Evolutionary conservation across 2,329 filamentous ascomycete genomes (phyloP).

Genomic region (Coniochaeta ligniaria): DNA sequence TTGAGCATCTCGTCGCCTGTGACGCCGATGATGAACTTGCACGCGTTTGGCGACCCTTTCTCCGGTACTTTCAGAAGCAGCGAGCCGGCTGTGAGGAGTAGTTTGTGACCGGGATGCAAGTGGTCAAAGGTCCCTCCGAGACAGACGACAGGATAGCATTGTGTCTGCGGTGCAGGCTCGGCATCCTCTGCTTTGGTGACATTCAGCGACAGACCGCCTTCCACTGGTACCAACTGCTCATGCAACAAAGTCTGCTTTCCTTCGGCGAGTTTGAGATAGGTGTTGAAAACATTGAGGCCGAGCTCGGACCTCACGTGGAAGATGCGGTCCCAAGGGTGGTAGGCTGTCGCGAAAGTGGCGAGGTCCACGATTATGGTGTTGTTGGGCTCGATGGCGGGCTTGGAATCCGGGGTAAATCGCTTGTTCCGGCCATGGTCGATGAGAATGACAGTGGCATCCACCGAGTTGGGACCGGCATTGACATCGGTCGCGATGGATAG

Average conservation of each 20-base stretch:
- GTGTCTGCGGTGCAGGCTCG: slow-evolving; percentile 14
- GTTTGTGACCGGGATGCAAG: slow-evolving; percentile 88
- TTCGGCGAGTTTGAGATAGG: slow-evolving; percentile 41
- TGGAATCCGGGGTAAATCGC: slow-evolving; percentile 22
- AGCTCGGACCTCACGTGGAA: slow-evolving; percentile 60
- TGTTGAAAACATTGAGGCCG: slow-evolving; percentile 49
- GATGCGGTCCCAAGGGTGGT: slow-evolving; percentile 55
- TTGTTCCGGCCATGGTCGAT: slow-evolving; percentile 50
- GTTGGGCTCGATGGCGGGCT: slow-evolving; percentile 31
- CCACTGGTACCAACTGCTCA: slow-evolving; percentile 42
- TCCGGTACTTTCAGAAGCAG: slow-evolving; percentile 56
- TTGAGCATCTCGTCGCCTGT: slow-evolving; percentile 79
- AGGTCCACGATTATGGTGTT: slow-evolving; percentile 42
- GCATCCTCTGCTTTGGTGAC: slow-evolving; percentile 10
- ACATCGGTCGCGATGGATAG: slow-evolving; percentile 53
- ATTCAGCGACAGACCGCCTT: slow-evolving; percentile 43
- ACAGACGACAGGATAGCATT: slow-evolving; percentile 56
- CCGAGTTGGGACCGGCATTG: slow-evolving; percentile 52
- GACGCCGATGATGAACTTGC: slow-evolving; percentile 72
- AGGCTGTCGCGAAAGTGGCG: slow-evolving; percentile 41
- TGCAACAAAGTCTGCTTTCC: slow-evolving; percentile 37
- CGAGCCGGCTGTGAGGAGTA: slow-evolving; percentile 83
- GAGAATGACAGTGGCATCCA: slow-evolving; percentile 70
- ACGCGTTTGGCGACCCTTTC: slow-evolving; percentile 28
- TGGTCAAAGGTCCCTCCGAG: slow-evolving; percentile 96